phyloP scores from a whole-genome alignment of 2,329 filamentous ascomycete species.

The Herpotrichia juniperi region DNA sequence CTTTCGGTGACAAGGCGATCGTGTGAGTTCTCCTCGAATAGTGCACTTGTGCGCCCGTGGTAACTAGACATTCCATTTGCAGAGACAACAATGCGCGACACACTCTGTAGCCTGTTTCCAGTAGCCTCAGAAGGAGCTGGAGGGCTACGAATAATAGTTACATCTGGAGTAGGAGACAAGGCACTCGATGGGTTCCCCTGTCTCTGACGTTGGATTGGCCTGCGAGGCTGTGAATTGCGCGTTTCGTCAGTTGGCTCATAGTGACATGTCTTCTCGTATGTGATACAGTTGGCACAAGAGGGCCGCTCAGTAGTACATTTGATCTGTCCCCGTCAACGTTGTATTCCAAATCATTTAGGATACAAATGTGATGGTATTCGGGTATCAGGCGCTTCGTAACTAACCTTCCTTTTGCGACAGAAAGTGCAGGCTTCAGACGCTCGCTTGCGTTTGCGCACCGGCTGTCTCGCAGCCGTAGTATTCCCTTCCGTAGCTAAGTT shows the following conservation, averaged over 20 bases:
- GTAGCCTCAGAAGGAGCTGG: too few species aligned
- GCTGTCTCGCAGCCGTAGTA: too few species aligned
- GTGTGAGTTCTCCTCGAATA: conserved; percentile 52
- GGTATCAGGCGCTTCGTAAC: background rate
- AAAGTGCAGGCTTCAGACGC: conserved; percentile 44
- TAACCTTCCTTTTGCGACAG: conserved; percentile 48
- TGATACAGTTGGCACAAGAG: conserved; percentile 54
- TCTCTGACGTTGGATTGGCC: too few species aligned
- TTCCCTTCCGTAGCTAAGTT: too few species aligned
- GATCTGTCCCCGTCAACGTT: conserved; percentile 38
- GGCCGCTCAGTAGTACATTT: conserved; percentile 57
- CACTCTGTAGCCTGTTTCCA: too few species aligned
- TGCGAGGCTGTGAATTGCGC: background rate
- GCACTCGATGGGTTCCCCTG: too few species aligned
- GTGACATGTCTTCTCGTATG: conserved; percentile 52
- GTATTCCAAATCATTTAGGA: too few species aligned
- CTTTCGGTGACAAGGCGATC: conserved; percentile 21
- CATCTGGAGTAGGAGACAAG: too few species aligned
- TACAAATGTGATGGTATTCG: too few species aligned
- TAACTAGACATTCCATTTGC: conserved; percentile 55
- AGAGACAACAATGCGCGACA: too few species aligned
- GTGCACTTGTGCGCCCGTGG: conserved; percentile 57
- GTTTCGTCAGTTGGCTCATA: conserved; percentile 31
- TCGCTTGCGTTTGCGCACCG: conserved; percentile 36
- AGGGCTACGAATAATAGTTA: too few species aligned